Conservation (phyloP, 495 filamentous ascomycete species). For the Aspergillus panamensis region DNA sequence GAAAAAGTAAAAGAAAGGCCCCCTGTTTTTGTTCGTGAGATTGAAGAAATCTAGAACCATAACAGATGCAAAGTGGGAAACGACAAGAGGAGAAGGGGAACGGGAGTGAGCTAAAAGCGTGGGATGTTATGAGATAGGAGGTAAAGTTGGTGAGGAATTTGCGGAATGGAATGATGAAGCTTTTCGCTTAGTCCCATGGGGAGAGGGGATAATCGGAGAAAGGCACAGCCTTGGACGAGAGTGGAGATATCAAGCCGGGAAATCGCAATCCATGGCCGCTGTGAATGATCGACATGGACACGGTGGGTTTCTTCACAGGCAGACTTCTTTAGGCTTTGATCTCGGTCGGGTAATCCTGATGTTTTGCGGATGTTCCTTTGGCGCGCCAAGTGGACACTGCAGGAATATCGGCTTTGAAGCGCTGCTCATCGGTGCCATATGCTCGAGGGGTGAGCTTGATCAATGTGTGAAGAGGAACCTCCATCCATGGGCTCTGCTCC, state of each 20-base stretch:
- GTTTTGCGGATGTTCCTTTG: conserved; percentile 84
- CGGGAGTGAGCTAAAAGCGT: not conserved
- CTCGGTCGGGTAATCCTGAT: conserved; percentile 46
- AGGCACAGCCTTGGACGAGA: conserved; percentile 13
- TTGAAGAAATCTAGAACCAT: not conserved
- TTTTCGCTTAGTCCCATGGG: no score
- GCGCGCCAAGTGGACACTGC: conserved; percentile 93
- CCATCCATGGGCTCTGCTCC: conserved; percentile 95
- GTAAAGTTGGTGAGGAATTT: not conserved
- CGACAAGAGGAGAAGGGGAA: not conserved
- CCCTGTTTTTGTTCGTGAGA: not conserved
- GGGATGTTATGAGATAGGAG: not conserved
- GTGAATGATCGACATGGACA: not conserved
- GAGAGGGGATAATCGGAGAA: not conserved
- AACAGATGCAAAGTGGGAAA: not conserved
- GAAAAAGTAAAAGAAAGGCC: not conserved
- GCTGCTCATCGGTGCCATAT: conserved; percentile 86
- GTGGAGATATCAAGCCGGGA: not conserved
- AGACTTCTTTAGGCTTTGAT: conserved; percentile 15
- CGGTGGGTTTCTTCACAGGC: not conserved
- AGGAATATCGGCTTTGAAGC: conserved; percentile 83
- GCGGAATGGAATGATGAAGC: not conserved
- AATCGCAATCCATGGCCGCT: not conserved
- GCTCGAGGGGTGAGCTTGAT: conserved; percentile 94
- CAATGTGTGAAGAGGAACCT: conserved; percentile 86